Evolutionary conservation across 345 rosid genomes (phyloP).

Genomic region (Trapa bicornis): DNA sequence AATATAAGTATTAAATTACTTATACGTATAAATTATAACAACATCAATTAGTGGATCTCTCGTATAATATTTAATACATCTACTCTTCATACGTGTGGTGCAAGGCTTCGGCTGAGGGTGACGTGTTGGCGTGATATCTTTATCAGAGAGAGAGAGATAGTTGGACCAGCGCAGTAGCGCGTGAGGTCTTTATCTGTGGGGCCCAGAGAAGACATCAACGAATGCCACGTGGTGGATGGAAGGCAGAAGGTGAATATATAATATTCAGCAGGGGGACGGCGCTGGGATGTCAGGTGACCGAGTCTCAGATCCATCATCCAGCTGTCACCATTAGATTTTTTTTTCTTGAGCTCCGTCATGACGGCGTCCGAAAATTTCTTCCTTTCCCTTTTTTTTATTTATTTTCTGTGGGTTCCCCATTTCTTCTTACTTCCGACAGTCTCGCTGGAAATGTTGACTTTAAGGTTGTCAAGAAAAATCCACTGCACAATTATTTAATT

Average conservation of each 20-base stretch:
- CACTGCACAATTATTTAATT: no score
- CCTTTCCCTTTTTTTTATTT: no score
- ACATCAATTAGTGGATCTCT: no score
- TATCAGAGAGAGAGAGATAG: background rate
- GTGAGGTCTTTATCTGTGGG: background rate
- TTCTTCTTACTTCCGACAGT: background rate
- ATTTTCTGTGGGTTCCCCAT: background rate
- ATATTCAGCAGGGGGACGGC: background rate
- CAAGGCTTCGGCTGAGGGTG: no score
- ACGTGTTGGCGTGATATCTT: no score
- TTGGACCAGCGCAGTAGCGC: background rate
- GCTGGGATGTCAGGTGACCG: slow-evolving; percentile 8
- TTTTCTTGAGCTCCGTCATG: background rate
- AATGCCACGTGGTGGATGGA: background rate
- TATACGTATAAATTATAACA: no score
- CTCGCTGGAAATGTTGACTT: background rate
- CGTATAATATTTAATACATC: no score
- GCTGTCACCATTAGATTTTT: background rate
- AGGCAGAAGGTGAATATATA: background rate
- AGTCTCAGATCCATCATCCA: background rate
- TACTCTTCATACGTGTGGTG: no score
- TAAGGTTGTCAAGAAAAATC: background rate
- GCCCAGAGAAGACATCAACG: background rate
- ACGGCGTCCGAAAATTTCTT: background rate
- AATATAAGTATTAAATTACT: no score